Conservation (phyloP, 2,329 filamentous ascomycete genomes). For the Fusarium succisae region DNA sequence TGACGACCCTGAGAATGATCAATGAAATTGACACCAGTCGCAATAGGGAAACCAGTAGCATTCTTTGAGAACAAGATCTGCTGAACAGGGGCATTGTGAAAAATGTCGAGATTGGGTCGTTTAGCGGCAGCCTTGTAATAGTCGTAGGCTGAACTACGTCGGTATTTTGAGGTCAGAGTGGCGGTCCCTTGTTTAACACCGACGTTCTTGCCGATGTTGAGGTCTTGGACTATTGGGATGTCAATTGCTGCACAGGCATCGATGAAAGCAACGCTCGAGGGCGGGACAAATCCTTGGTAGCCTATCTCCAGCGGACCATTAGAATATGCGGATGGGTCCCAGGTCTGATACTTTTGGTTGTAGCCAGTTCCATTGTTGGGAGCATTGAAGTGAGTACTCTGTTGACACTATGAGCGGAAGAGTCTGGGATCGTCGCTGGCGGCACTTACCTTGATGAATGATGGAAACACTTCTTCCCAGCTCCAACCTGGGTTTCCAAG, state of each 20-base stretch:
- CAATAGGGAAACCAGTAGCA: neutral
- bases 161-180: neutral
- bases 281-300: constrained; percentile 8
- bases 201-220: constrained; percentile 1
- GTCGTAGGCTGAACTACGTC: constrained; percentile 6
- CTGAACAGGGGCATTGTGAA: constrained; percentile 4
- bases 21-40: neutral
- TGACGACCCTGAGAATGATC: neutral
- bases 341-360: constrained; percentile 7
- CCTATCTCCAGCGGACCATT: neutral
- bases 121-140: neutral
- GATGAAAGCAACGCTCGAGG: constrained; percentile 3
- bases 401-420: neutral
- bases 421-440: accelerated
- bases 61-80: neutral
- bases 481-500: constrained; percentile 12
- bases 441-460: neutral
- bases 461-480: constrained; percentile 6
- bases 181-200: constrained; percentile 9
- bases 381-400: constrained; percentile 13
- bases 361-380: neutral
- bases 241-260: constrained; percentile 4
- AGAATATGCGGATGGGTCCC: neutral
- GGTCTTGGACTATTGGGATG: neutral
- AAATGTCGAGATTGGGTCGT: neutral